A percentile compares a stretch with the other conserved stretches of the same genome.
Conservation (phyloP, 768 basidiomycete genomes). For the Saitozyma podzolica region DNA sequence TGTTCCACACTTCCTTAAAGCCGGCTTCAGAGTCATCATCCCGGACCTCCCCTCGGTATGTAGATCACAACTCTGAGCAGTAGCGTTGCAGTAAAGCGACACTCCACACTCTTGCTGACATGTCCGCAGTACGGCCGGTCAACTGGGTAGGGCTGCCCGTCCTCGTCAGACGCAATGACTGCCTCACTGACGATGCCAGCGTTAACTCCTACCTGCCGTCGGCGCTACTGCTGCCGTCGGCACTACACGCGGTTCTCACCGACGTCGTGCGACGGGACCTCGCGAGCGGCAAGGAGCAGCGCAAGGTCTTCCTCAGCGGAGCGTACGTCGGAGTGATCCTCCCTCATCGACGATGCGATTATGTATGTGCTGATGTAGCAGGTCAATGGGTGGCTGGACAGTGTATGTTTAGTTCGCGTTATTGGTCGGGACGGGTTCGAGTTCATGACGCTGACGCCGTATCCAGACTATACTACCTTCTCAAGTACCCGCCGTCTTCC, state of each 20-base stretch:
- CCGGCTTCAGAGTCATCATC: slow-evolving; percentile 53
- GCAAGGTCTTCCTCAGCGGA: slow-evolving; percentile 52
- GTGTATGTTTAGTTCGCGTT: slow-evolving; percentile 33
- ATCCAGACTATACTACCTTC: slow-evolving; percentile 45
- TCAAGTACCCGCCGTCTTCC: slow-evolving; percentile 42
- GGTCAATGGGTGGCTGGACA: slow-evolving; percentile 53
- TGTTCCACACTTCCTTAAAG: slow-evolving; percentile 44
- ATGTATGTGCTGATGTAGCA: slow-evolving; percentile 17
- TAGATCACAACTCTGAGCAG: not conserved
- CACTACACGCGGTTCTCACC: slow-evolving; percentile 48
- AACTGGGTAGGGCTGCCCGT: slow-evolving; percentile 29
- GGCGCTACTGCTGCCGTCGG: slow-evolving; percentile 43
- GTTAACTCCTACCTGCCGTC: slow-evolving; percentile 50
- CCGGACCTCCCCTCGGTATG: slow-evolving; percentile 54
- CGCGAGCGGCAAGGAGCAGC: slow-evolving; percentile 33
- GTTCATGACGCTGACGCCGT: not conserved
- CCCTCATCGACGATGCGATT: not conserved
- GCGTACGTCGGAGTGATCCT: slow-evolving; percentile 29
- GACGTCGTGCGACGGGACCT: slow-evolving; percentile 48
- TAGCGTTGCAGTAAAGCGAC: too few relatives aligned
- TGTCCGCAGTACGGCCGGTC: slow-evolving; percentile 48
- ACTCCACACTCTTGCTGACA: not conserved
- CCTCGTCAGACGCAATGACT: not conserved
- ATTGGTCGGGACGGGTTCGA: not conserved
- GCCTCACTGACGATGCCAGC: slow-evolving; percentile 17